Base-by-base conservation (phyloP, 2,329 filamentous ascomycete genomes). In the Botrytis tulipae region DNA sequence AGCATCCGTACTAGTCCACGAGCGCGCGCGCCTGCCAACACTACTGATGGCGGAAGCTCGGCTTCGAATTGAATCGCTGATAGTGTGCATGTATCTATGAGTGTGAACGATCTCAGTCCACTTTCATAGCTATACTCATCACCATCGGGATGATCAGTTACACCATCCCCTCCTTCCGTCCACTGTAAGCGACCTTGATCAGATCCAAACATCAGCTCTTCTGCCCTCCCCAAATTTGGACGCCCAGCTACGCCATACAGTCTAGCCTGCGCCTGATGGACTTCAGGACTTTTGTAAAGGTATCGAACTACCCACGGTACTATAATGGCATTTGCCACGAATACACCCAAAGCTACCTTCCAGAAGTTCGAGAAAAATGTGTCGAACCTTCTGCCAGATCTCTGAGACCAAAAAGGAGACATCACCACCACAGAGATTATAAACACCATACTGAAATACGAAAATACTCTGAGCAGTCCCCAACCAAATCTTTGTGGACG, bases 1-100 rank as follows among this genome's bases (percentile, higher is more conserved):
- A 82, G 73, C 2, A 79, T 78, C 12, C 80, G 74, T 54, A 79
- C 67, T 80, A 82, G 81, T 1, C 81, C 81, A 8, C 80, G 79
- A 71, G 82, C 80, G 4, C 75, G 74, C 18, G 79, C 81, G 57
- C 78, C 79, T 35, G 81, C 73, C 14, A 82, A 73, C 3, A 78
- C 78, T 9, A 79, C 80, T 0, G 76, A 76, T 3, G 81, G 80
- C 16, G 80, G 80, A 51, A 79, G 76, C 72, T 78, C 75, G 1
- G 80, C 78, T 54, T 77, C 70, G 70, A 82, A 81, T 8, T 81
- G 74, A 20, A 77, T 80, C 16, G 81, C 81, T 32, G 74, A 79
- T 75, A 81, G 74, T 22, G 78, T 77, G 40, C 79, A 68, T 20
- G 80, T 81, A 68, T 82, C 80, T 2, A 82, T 78, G 4, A 82